Evolutionary conservation across 805 yeast genomes (phyloP).

Genomic region (Yamadazyma tumulicola): DNA sequence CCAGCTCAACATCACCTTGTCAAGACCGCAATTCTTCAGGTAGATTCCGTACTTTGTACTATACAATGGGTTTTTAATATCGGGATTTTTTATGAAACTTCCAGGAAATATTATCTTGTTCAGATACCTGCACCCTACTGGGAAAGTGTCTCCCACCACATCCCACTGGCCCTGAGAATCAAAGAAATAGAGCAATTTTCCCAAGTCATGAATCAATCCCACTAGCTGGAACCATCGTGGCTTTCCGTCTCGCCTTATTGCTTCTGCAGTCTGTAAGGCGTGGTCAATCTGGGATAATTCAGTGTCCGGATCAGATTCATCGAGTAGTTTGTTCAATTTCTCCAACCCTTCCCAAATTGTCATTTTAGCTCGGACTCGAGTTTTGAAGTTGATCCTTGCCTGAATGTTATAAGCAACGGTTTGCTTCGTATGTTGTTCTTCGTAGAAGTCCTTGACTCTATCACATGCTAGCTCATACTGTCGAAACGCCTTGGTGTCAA

Average conservation of each 20-base stretch:
- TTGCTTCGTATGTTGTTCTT: slow-evolving; percentile 65
- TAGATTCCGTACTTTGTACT: slow-evolving; percentile 66
- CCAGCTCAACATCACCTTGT: slow-evolving; percentile 71
- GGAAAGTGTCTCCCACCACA: slow-evolving; percentile 76
- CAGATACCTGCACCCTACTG: slow-evolving; percentile 67
- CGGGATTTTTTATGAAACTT: slow-evolving; percentile 59
- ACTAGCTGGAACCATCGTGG: slow-evolving; percentile 78
- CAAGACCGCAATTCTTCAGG: slow-evolving; percentile 61
- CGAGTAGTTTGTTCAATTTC: slow-evolving; percentile 57
- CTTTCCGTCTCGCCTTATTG: slow-evolving; percentile 60
- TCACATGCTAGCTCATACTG: slow-evolving; percentile 69
- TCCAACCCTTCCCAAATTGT: slow-evolving; percentile 70
- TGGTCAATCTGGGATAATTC: slow-evolving; percentile 73
- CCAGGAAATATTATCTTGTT: slow-evolving; percentile 58
- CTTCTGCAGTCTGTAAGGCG: slow-evolving; percentile 74
- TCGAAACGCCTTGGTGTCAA: slow-evolving; percentile 46
- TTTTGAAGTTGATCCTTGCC: slow-evolving; percentile 67
- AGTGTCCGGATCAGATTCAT: slow-evolving; percentile 74
- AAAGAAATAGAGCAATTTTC: slow-evolving; percentile 64
- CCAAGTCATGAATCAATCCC: slow-evolving; percentile 69
- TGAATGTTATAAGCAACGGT: slow-evolving; percentile 71
- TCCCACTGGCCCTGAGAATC: slow-evolving; percentile 79
- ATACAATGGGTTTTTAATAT: slow-evolving; percentile 58
- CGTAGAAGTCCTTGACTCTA: slow-evolving; percentile 62
- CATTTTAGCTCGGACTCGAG: slow-evolving; percentile 64